Evolutionary conservation across 2,329 filamentous ascomycete genomes (phyloP).

Genomic region (Cadophora malorum): DNA sequence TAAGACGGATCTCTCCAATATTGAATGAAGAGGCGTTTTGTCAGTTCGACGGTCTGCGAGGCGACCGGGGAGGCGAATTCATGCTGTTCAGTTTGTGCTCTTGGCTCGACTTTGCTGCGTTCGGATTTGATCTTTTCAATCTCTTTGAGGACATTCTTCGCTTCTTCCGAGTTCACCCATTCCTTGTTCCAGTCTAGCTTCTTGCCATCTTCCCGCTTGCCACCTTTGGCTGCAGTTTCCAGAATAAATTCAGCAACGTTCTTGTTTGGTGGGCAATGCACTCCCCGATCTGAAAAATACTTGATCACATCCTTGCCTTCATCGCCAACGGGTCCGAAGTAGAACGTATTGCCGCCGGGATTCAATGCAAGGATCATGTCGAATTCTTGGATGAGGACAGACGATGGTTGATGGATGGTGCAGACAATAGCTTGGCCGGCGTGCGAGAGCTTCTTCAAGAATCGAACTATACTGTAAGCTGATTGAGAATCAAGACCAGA

Average conservation of each 20-base stretch:
- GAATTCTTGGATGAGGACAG: constrained; percentile 73
- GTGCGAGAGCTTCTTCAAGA: constrained; percentile 69
- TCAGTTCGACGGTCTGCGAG: constrained; percentile 69
- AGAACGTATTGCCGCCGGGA: constrained; percentile 71
- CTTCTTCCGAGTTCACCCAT: constrained; percentile 71
- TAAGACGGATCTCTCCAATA: constrained; percentile 81
- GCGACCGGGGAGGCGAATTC: constrained; percentile 72
- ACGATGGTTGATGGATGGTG: constrained; percentile 76
- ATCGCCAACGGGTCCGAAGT: constrained; percentile 75
- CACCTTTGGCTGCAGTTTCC: constrained; percentile 66
- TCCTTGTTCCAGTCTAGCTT: constrained; percentile 76
- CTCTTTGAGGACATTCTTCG: constrained; percentile 63
- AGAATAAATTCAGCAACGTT: constrained; percentile 72
- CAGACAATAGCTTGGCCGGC: constrained; percentile 76
- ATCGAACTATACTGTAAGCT: constrained; percentile 71
- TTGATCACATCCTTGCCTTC: constrained; percentile 68
- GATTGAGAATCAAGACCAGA: constrained; percentile 73
- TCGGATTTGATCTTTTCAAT: constrained; percentile 57
- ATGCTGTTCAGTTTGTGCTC: constrained; percentile 48
- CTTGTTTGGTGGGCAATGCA: constrained; percentile 69
- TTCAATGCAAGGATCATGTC: constrained; percentile 76
- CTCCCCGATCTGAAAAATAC: constrained; percentile 71
- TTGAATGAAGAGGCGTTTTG: constrained; percentile 72
- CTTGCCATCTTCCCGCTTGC: constrained; percentile 58
- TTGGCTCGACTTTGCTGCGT: constrained; percentile 48